Conservation (phyloP, 2,329 filamentous ascomycete species). For the Delphinella strobiligena region DNA sequence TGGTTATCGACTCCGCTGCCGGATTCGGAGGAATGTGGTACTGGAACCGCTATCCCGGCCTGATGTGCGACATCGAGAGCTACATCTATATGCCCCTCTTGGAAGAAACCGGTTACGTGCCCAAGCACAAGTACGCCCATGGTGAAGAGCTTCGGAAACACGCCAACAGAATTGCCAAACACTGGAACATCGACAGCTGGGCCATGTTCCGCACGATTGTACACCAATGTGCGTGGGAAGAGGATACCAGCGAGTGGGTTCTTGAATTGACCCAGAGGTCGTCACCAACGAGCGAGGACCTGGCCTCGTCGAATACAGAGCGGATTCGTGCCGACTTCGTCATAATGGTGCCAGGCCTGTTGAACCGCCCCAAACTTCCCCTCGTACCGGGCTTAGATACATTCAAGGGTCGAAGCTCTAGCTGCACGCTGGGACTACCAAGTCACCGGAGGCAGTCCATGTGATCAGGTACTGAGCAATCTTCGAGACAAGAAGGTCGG, state of each 20-base stretch:
- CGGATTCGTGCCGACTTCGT: constrained; percentile 25
- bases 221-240: constrained; percentile 35
- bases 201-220: constrained; percentile 38
- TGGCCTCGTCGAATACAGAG: too few relatives aligned
- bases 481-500: constrained; percentile 29
- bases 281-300: constrained; percentile 14
- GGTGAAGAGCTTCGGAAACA: constrained; percentile 37
- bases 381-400: constrained; percentile 27
- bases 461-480: constrained; percentile 20
- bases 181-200: constrained; percentile 29
- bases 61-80: constrained; percentile 46
- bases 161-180: constrained; percentile 30
- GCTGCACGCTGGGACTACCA: constrained; percentile 33
- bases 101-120: constrained; percentile 49
- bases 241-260: constrained; percentile 23
- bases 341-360: constrained; percentile 12
- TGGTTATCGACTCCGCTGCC: constrained; percentile 33
- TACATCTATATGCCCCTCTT: constrained; percentile 50
- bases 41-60: constrained; percentile 37
- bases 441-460: constrained; percentile 26
- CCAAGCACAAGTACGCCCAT: constrained; percentile 36
- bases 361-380: constrained; percentile 33
- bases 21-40: constrained; percentile 40
- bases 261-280: constrained; percentile 18
- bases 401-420: constrained; percentile 32